Percentiles rank a stretch among this genome's conserved stretches.
phyloP scores from a whole-genome alignment of 176 grass and related monocot genomes.

The Phoenix roebelenii region DNA sequence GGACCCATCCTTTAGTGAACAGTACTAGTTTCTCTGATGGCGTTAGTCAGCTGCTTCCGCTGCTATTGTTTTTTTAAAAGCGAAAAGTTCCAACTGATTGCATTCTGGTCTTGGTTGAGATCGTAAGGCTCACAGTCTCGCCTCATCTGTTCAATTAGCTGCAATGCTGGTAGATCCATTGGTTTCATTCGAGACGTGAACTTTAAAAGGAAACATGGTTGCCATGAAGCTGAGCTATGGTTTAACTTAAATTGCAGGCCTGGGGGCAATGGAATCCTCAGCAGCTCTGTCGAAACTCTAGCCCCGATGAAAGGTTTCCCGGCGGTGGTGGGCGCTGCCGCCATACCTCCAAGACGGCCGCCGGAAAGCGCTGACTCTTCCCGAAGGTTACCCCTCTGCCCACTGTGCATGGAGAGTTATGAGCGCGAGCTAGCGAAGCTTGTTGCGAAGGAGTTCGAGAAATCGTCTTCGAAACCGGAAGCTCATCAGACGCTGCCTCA shows the following conservation, averaged over 20 bases:
- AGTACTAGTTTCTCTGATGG: no score
- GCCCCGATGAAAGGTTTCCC: constrained; percentile 16
- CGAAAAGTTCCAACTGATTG: no score
- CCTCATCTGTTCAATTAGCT: no score
- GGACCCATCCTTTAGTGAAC: no score
- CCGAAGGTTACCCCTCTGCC: constrained; percentile 33
- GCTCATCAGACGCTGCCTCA: constrained; percentile 40
- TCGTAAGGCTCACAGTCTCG: no score
- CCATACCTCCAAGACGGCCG: constrained; percentile 12
- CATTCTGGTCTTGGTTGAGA: no score
- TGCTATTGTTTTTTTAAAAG: no score
- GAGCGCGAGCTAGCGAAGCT: constrained; percentile 57
- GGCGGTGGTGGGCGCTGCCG: constrained; percentile 7
- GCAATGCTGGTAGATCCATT: background rate
- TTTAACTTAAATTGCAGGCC: constrained; percentile 25
- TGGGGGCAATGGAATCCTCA: constrained; percentile 36
- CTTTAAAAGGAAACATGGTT: no score
- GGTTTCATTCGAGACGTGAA: background rate
- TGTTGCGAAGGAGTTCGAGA: constrained; percentile 20
- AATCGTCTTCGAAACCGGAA: constrained; percentile 20
- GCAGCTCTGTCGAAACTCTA: constrained; percentile 33
- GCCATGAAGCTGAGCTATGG: background rate
- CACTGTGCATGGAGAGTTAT: constrained; percentile 41
- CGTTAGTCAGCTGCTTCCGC: no score
- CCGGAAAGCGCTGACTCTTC: background rate